Evolutionary conservation across 805 yeast genomes (phyloP), one percentile per base, ranked within the genome.

Genomic region (Yueomyces sinensis): DNA sequence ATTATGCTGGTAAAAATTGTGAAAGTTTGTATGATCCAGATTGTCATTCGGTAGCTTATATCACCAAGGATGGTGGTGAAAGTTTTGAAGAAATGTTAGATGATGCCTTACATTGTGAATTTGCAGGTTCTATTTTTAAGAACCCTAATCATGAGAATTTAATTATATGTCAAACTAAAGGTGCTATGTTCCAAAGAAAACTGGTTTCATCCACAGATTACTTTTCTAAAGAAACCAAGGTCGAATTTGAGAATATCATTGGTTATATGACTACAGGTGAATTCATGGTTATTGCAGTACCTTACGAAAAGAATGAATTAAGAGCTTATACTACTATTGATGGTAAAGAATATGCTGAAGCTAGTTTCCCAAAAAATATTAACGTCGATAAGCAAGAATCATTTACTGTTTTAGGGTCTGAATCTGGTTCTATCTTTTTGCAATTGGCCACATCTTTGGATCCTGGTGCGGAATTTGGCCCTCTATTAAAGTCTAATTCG

Each of bases 401-500:
- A 0, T 86, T 82, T 56, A 87, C 95, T 0, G 68, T 89, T 17
- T 61, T 91, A 29, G 84, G 82, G 28, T 73, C 89, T 1, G 68
- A 68, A 19, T 66, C 84, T 0, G 70, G 76, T 23, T 72, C 94
- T 2, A 64, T 91, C 4, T 80, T 86, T 56, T 50, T 91, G 58
- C 96, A 84, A 53, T 80, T 86, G 6, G 82, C 95, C 3, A 78
- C 87, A 0, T 64, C 65, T 44, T 50, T 59, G 15, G 65, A 60
- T 11, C 31, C 46, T 1, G 73, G 68, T 13, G 47, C 58, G 9
- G 91, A 83, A 47, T 76, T 54, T 52, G 98, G 98, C 14, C 66
- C 83, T 1, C 59, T 91, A 15, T 63, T 91, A 49, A 89, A 89
- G 49, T 83, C 95, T 2, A 87, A 89, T 56, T 82, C 81, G 15